These are phyloP conservation scores for Suhomyces faveliae DNA, from an alignment of 805 yeast species.

Conservation along the genomic window DNA sequence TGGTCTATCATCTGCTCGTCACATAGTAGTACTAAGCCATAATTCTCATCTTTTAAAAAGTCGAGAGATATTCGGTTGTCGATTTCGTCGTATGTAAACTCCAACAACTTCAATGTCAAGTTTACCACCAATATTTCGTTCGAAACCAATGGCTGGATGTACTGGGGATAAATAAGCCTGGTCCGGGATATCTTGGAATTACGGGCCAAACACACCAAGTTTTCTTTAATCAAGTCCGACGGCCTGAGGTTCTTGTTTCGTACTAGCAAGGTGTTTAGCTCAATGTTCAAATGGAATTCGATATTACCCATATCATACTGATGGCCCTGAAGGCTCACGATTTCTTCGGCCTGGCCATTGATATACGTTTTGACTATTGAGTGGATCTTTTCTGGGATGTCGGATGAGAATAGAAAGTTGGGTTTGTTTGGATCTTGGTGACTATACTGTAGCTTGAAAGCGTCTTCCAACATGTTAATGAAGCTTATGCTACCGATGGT, in stretches of 20 bases:
- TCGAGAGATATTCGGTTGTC: constrained; percentile 16
- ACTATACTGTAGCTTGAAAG: constrained; percentile 4
- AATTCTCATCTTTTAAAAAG: constrained; percentile 32
- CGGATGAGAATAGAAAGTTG: constrained; percentile 37
- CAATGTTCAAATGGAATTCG: constrained; percentile 23
- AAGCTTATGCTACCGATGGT: too few species aligned
- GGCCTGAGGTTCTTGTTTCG: constrained; percentile 30
- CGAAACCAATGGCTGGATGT: constrained; percentile 5
- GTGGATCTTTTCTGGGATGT: constrained; percentile 28
- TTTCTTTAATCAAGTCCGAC: constrained; percentile 33
- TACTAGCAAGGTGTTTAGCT: constrained; percentile 33
- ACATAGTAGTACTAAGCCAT: constrained; percentile 26
- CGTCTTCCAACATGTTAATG: neutral
- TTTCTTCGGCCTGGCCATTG: neutral
- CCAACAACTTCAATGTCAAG: constrained; percentile 22
- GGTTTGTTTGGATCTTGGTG: constrained; percentile 33
- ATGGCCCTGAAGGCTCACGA: neutral
- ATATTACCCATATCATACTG: constrained; percentile 1
- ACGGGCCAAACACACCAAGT: constrained; percentile 34
- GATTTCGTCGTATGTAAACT: constrained; percentile 20
- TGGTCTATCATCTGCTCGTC: constrained; percentile 25
- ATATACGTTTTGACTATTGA: constrained; percentile 4
- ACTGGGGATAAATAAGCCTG: constrained; percentile 2
- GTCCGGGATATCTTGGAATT: neutral
- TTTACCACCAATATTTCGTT: constrained; percentile 37